Base-by-base conservation (phyloP, 306 rosid species). In the Psophocarpus tetragonolobus region DNA sequence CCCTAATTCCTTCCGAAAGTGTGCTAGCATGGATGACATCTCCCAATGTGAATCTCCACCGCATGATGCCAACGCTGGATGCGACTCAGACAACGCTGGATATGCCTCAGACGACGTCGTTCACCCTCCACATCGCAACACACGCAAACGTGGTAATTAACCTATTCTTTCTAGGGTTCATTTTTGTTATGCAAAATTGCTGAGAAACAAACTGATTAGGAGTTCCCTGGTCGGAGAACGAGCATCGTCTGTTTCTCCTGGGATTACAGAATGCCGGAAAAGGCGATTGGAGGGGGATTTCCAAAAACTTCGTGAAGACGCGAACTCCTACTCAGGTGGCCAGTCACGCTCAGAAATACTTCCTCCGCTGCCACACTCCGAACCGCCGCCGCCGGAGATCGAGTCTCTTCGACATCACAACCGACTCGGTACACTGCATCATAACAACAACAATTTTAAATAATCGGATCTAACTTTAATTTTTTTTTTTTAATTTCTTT, bases 381-480 rank as follows among this genome's bases (percentile, higher is more conserved):
- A 58, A 27, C 11, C 65, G 20, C 38, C 65, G 65, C 20, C 64
- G 64, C 64, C 64, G 64, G 64, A 57, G 64, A 57, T 57, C 64
- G 24, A 57, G 64, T 26, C 64, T 58, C 38, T 58, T 58, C 6
- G 65, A 58, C 38, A 58, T 58, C 20, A 58, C 65, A 18, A 58
- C 65, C 17, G 36, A 57, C 36, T 11, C 64, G 64, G 64, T 57
- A n/a, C n/a, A n/a, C n/a, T n/a, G n/a, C n/a, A n/a, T n/a, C n/a
- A n/a, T n/a, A n/a, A n/a, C n/a, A 56, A 56, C 14, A 56, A 23
- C 33, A 24, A 24, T 56, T 56, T 56, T 56, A 13, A 11, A 4
- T 3, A 8, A 5, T n/a, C 15, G 36, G 60, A 57, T 56, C 35
- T 56, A 23, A 5, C 26, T 24, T 56, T 56, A 26, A 56, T 56